Percentiles rank a stretch among this genome's conserved stretches.
These are phyloP conservation scores for Abrus precatorius DNA, from an alignment of 306 rosid genomes.

Conservation along the genomic window DNA sequence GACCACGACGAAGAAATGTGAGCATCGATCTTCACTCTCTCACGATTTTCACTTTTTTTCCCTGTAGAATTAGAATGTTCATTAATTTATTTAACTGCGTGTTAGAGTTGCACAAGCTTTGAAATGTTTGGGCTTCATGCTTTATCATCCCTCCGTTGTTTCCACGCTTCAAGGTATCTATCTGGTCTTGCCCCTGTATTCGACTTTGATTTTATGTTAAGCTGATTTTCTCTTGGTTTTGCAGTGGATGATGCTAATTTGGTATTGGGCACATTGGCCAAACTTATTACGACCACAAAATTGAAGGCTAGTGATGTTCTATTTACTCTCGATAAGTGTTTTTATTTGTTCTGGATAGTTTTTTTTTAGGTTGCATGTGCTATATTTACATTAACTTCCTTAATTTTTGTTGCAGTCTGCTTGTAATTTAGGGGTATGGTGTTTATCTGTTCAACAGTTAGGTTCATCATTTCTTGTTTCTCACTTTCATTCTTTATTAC, in stretches of 20 bases:
- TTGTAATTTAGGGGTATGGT: slow-evolving; percentile 91
- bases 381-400: slow-evolving; percentile 15
- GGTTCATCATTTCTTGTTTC: slow-evolving; percentile 55
- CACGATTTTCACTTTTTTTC: neutral
- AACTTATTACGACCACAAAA: slow-evolving; percentile 71
- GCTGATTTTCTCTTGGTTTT: slow-evolving; percentile 33
- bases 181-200: neutral
- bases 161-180: slow-evolving; percentile 61
- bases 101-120: slow-evolving; percentile 77
- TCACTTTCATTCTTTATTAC: slow-evolving; percentile 63
- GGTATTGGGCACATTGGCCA: slow-evolving; percentile 64
- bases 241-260: slow-evolving; percentile 67
- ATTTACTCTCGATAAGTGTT: neutral
- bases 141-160: slow-evolving; percentile 71
- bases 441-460: slow-evolving; percentile 82
- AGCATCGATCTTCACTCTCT: slow-evolving; percentile 14
- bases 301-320: slow-evolving; percentile 58
- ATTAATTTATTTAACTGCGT: neutral
- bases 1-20: slow-evolving; percentile 80
- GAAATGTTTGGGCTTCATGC: slow-evolving; percentile 90
- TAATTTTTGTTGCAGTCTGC: slow-evolving; percentile 64
- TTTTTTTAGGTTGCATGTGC: neutral
- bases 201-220: neutral
- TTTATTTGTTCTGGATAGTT: neutral
- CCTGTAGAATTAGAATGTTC: neutral